Conservation (phyloP, 2,329 filamentous ascomycete genomes). For the Blastomyces emzantsi region DNA sequence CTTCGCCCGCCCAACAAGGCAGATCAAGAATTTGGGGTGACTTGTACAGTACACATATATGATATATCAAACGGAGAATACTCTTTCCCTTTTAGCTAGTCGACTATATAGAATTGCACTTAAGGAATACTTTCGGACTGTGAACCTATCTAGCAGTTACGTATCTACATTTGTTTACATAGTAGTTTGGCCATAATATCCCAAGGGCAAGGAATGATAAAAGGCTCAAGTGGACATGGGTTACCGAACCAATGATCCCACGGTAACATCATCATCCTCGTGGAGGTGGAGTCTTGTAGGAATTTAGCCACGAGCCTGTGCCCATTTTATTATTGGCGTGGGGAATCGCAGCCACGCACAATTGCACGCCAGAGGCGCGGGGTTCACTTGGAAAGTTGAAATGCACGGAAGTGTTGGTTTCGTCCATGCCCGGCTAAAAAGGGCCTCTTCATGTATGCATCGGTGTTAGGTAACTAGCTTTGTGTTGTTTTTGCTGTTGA, state of each 20-base stretch:
- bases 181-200: background rate
- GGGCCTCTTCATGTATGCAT: background rate
- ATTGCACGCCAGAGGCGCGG: background rate
- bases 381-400: background rate
- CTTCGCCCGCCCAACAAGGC: background rate
- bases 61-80: background rate
- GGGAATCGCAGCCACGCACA: background rate
- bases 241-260: background rate
- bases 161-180: background rate
- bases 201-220: background rate
- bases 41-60: background rate
- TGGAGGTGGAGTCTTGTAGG: background rate
- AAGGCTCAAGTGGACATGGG: background rate
- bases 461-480: no score
- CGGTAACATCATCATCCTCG: background rate
- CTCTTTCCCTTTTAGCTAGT: background rate
- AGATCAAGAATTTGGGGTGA: background rate
- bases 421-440: background rate
- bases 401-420: background rate
- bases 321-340: background rate
- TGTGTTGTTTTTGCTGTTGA: background rate
- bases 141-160: background rate
- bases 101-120: background rate
- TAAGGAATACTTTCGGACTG: background rate
- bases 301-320: background rate